Conservation (phyloP, 176 grass and related monocot species). For the Rhynchospora breviuscula region DNA sequence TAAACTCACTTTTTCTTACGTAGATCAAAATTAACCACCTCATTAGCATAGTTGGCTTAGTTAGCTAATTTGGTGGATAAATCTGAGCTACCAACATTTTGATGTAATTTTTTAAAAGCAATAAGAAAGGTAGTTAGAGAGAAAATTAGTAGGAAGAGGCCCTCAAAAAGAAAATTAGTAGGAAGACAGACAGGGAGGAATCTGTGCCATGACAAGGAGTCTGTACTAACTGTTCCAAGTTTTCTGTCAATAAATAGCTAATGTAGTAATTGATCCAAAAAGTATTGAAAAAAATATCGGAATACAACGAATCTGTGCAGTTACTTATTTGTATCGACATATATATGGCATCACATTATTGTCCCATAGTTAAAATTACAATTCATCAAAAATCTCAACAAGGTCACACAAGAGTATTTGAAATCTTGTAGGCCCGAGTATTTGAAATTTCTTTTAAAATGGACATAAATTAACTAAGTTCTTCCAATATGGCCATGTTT, state of each 20-base stretch:
- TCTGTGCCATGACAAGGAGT: neutral
- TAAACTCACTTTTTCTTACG: neutral
- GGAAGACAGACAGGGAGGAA: neutral
- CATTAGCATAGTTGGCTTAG: neutral
- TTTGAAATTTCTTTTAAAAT: neutral
- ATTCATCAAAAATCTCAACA: too few species aligned
- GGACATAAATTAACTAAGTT: neutral
- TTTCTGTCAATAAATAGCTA: neutral
- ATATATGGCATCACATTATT: neutral
- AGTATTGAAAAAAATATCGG: neutral
- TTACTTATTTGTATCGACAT: neutral
- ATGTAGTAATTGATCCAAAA: neutral
- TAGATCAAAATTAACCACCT: neutral
- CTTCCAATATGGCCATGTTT: neutral
- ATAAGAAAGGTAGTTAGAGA: neutral
- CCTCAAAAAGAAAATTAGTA: neutral
- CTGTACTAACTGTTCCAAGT: neutral
- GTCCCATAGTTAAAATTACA: neutral
- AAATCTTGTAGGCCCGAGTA: neutral
- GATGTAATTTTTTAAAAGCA: too few species aligned
- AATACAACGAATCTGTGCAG: neutral
- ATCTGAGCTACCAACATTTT: neutral
- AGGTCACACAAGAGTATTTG: too few species aligned
- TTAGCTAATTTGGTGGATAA: neutral
- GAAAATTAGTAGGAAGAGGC: neutral